Conservation (phyloP, 257 asterid species). For the Echites panduratus region DNA sequence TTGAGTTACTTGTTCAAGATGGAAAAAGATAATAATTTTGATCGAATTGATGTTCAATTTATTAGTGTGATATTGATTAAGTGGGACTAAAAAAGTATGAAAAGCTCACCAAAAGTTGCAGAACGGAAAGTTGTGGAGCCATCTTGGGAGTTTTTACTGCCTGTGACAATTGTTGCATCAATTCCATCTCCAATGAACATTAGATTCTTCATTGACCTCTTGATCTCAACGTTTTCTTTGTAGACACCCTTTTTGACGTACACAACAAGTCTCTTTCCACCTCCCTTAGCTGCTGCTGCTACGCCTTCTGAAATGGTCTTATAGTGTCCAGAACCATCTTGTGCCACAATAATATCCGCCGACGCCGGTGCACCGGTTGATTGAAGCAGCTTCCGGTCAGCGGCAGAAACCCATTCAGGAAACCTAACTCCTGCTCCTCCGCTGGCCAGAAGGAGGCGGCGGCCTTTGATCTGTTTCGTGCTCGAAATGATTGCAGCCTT, state of each 20-base stretch:
- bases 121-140: conserved; percentile 60
- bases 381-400: conserved; percentile 39
- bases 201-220: conserved; percentile 42
- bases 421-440: no score
- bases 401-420: conserved; percentile 40
- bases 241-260: conserved; percentile 59
- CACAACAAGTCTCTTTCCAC: conserved; percentile 38
- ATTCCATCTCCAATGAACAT: conserved; percentile 71
- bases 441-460: conserved; percentile 26
- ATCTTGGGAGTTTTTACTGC: conserved; percentile 35
- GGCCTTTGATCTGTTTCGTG: conserved; percentile 8
- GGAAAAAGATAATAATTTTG: not conserved
- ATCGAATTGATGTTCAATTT: not conserved
- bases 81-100: not conserved
- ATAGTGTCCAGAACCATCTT: conserved; percentile 59
- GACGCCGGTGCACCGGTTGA: conserved; percentile 12
- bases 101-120: conserved; percentile 64
- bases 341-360: conserved; percentile 50
- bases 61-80: not conserved
- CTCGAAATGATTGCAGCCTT: conserved; percentile 13
- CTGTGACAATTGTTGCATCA: conserved; percentile 51
- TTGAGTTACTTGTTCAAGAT: no score
- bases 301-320: conserved; percentile 46
- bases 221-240: conserved; percentile 50
- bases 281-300: conserved; percentile 26